Evolutionary conservation across 345 rosid species (phyloP).

Genomic region (Lepidium sativum): DNA sequence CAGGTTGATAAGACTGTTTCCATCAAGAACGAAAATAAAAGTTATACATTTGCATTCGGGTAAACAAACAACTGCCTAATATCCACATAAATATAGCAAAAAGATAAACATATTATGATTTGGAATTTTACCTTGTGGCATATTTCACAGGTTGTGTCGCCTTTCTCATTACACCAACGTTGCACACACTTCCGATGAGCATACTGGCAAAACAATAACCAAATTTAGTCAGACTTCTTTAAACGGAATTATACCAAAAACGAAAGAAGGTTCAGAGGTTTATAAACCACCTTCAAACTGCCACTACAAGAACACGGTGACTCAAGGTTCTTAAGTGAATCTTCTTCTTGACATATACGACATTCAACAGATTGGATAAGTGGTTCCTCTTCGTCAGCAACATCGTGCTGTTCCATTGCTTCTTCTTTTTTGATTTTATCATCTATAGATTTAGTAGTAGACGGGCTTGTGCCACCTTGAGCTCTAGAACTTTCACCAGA

Average conservation of each 20-base stretch:
- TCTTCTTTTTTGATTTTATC: constrained; percentile 15
- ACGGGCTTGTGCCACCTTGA: constrained; percentile 18
- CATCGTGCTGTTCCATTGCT: constrained; percentile 19
- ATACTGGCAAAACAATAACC: constrained; percentile 33
- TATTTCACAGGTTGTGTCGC: constrained; percentile 85
- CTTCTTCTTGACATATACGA: constrained; percentile 99
- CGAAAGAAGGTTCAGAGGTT: background rate
- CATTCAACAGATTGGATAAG: constrained; percentile 74
- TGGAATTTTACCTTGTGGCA: constrained; percentile 70
- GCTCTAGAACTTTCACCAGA: constrained; percentile 37
- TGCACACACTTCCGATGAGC: constrained; percentile 99
- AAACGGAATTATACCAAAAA: background rate
- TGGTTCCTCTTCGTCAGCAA: constrained; percentile 52
- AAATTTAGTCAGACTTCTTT: background rate
- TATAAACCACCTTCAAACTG: constrained; percentile 56
- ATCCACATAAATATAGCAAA: background rate
- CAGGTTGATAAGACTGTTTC: constrained; percentile 68
- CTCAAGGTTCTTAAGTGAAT: constrained; percentile 65
- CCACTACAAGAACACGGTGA: constrained; percentile 92
- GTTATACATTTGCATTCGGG: background rate
- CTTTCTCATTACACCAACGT: constrained; percentile 96
- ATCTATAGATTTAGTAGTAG: constrained; percentile 20
- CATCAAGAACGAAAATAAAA: background rate
- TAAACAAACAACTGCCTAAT: background rate
- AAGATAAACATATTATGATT: background rate